phyloP scores from a whole-genome alignment of 805 yeast species.

The Starmerella davenportii region DNA sequence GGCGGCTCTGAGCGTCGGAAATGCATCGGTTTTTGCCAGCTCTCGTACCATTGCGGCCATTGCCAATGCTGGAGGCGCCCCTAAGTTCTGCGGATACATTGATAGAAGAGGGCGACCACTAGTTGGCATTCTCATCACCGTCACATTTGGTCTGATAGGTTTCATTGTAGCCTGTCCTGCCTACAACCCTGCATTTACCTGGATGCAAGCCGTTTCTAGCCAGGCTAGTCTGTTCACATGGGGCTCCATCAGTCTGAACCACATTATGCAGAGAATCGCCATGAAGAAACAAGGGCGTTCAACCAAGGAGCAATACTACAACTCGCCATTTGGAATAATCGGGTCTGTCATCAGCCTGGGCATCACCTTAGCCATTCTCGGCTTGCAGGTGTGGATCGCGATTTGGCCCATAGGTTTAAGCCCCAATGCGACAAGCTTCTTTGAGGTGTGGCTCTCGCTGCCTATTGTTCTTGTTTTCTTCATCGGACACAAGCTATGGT shows the following conservation, averaged over 20 bases:
- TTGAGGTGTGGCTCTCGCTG: slow-evolving; percentile 36
- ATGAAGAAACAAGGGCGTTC: slow-evolving; percentile 46
- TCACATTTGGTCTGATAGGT: slow-evolving; percentile 33
- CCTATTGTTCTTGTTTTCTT: slow-evolving; percentile 29
- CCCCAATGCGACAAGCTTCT: slow-evolving; percentile 28
- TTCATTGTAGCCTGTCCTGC: slow-evolving; percentile 39
- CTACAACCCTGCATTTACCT: slow-evolving; percentile 37
- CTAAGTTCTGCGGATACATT: slow-evolving; percentile 38
- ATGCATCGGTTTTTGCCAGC: slow-evolving; percentile 53
- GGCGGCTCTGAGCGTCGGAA: slow-evolving; percentile 54
- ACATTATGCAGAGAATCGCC: slow-evolving; percentile 33
- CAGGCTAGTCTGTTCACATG: slow-evolving; percentile 59
- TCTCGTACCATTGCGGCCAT: slow-evolving; percentile 54
- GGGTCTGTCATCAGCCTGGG: slow-evolving; percentile 52
- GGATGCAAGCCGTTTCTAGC: slow-evolving; percentile 62
- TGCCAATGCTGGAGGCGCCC: slow-evolving; percentile 49
- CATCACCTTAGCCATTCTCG: slow-evolving; percentile 41
- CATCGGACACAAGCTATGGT: slow-evolving; percentile 32
- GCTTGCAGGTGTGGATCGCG: slow-evolving; percentile 69
- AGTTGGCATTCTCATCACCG: slow-evolving; percentile 33
- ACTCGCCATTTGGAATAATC: slow-evolving; percentile 45
- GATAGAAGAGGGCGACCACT: slow-evolving; percentile 63
- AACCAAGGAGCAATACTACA: slow-evolving; percentile 46
- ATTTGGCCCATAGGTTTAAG: slow-evolving; percentile 37
- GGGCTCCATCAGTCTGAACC: slow-evolving; percentile 55